phyloP scores from a whole-genome alignment of 1,139 yeast species.

The Sugiyamaella pinicola region DNA sequence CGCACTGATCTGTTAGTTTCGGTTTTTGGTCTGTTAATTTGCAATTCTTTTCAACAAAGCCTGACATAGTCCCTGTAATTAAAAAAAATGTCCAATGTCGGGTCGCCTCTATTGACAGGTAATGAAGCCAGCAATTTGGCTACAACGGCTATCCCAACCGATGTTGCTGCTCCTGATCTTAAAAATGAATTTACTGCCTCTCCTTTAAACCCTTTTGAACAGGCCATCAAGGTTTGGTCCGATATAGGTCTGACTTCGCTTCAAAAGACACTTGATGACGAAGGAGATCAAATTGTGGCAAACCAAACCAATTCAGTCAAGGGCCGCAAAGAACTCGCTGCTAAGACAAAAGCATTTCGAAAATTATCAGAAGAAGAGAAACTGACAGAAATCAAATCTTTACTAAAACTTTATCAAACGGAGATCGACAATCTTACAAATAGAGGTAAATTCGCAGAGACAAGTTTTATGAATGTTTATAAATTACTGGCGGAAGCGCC shows the following conservation, averaged over 20 bases:
- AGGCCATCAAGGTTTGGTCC: constrained; percentile 77
- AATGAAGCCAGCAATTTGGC: not conserved
- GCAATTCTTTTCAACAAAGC: too few species aligned
- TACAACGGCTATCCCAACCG: not conserved
- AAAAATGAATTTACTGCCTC: not conserved
- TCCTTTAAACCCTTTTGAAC: constrained; percentile 46
- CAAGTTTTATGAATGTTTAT: constrained; percentile 71
- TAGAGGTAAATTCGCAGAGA: constrained; percentile 74
- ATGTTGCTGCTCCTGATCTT: not conserved
- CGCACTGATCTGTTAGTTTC: too few species aligned
- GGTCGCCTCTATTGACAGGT: not conserved
- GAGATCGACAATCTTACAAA: constrained; percentile 84
- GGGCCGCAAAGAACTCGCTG: constrained; percentile 74
- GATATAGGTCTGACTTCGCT: constrained; percentile 67
- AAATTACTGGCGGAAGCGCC: constrained; percentile 85
- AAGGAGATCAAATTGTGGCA: constrained; percentile 71
- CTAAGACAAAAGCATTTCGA: constrained; percentile 79
- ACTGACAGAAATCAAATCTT: constrained; percentile 60
- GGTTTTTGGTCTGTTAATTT: not conserved
- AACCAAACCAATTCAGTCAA: constrained; percentile 67
- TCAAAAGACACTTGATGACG: constrained; percentile 72
- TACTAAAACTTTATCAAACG: constrained; percentile 80
- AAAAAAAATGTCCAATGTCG: not conserved
- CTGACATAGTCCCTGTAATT: too few species aligned
- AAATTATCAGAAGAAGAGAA: constrained; percentile 69